phyloP scores from a whole-genome alignment of 2,329 filamentous ascomycete species.

The Colletotrichum musae region DNA sequence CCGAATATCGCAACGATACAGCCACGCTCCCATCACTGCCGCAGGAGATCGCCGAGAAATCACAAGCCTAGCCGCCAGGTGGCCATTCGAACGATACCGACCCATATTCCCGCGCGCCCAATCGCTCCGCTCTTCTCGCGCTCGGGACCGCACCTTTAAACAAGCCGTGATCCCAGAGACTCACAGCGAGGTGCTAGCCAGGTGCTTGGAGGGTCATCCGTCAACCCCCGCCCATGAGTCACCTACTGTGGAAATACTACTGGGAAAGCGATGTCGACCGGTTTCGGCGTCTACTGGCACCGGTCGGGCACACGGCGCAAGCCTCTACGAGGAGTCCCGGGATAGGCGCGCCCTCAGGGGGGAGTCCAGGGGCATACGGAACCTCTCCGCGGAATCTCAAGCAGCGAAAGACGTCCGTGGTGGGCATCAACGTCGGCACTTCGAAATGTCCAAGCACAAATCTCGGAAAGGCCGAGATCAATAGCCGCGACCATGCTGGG shows the following conservation, averaged over 20 bases:
- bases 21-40: not conserved
- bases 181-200: constrained; percentile 88
- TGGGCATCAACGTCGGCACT: constrained; percentile 58
- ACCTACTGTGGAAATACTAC: constrained; percentile 96
- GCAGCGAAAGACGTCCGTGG: constrained; percentile 67
- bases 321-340: constrained; percentile 68
- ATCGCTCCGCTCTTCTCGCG: constrained; percentile 47
- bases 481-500: constrained; percentile 85
- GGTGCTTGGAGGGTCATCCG: constrained; percentile 60
- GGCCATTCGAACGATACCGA: constrained; percentile 33
- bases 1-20: not conserved
- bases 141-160: constrained; percentile 82
- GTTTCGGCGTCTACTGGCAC: constrained; percentile 90
- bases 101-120: constrained; percentile 17
- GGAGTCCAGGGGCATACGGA: constrained; percentile 57
- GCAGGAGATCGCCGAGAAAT: not conserved
- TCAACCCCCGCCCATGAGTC: constrained; percentile 82
- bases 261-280: constrained; percentile 97
- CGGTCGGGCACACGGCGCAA: constrained; percentile 73
- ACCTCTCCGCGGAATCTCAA: constrained; percentile 68
- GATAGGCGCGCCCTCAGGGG: constrained; percentile 54
- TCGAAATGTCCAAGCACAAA: constrained; percentile 60
- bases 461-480: constrained; percentile 78
- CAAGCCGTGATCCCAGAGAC: constrained; percentile 87
- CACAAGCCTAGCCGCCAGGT: constrained; percentile 27